Conservation (phyloP, 768 basidiomycete species). For the Collybia nuda region DNA sequence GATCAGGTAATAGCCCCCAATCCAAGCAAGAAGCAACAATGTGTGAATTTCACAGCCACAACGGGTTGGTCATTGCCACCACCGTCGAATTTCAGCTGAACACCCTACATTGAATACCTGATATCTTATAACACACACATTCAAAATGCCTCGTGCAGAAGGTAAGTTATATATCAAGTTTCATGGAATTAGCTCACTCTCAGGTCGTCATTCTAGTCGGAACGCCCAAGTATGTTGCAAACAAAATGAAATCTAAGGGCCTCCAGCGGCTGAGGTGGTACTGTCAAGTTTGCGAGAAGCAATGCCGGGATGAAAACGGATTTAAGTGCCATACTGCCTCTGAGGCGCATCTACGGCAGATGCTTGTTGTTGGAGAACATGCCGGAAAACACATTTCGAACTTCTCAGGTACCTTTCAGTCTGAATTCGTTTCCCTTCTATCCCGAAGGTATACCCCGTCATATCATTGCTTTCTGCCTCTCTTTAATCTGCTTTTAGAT, state of each 20-base stretch:
- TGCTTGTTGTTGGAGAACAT: conserved; percentile 95
- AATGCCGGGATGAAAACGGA: conserved; percentile 98
- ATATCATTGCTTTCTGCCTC: not conserved
- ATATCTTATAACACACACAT: not conserved
- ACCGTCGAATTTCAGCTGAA: not conserved
- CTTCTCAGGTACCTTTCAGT: conserved; percentile 87
- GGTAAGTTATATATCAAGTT: conserved; percentile 37
- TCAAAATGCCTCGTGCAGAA: conserved; percentile 83
- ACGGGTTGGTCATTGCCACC: not conserved
- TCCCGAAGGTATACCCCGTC: conserved; percentile 64
- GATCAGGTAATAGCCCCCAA: not conserved
- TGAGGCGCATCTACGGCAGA: conserved; percentile 91
- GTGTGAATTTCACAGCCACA: not conserved
- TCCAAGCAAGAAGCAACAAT: not conserved
- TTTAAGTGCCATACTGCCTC: conserved; percentile 94
- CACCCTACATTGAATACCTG: not conserved
- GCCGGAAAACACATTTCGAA: conserved; percentile 90
- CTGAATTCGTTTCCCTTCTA: conserved; percentile 87
- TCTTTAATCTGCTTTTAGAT: conserved; percentile 38
- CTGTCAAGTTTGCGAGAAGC: conserved; percentile 99
- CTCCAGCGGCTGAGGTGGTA: conserved; percentile 96
- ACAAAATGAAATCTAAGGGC: conserved; percentile 98
- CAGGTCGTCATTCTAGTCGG: conserved; percentile 50
- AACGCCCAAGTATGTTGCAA: conserved; percentile 87
- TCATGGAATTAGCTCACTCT: not conserved